Base-by-base conservation (phyloP, 2,329 filamentous ascomycete species). In the Colletotrichum horii region DNA sequence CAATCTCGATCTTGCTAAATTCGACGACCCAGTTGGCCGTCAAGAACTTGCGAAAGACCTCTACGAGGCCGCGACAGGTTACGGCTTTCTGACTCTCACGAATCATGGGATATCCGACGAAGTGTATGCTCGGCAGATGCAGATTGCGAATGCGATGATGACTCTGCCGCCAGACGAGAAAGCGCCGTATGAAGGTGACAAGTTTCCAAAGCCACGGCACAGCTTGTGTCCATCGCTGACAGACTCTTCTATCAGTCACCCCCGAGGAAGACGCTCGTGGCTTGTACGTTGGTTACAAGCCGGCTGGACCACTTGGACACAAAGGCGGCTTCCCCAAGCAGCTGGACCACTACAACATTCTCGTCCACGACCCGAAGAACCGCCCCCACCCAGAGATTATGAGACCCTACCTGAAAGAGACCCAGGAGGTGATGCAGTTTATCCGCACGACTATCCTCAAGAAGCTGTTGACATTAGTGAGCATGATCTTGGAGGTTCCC, bases 401-500 rank as follows among this genome's bases (percentile, higher is more conserved):
- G 55, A 58, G 55, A 11, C 58, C 58, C 3, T 77, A 78, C 66
- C 62, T 79, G 15, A 66, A 78, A 11, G 79, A 81, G 64, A 79
- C 77, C 8, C 68, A 79, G 16, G 72, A 81, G 16, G 78, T 81
- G 3, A 81, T 82, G 76, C 75, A 77, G 26, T 78, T 78, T 24
- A 79, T 82, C 30, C 78, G 80, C 26, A 76, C 74, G 67, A 78
- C 80, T 34, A 80, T 81, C 38, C 77, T 80, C 14, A 72, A 70
- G 24, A 85, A 84, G 75, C 79, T 85, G 11, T 83, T 86, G 58
- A 83, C 78, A 15, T 80, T 86, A 11, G 82, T 85, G 56, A 82
- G 83, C 24, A 82, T 84, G 76, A 83, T 84, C 28, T 77, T 86
- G 3, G 83, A 85, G 65, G 75, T 86, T 2, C 84, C 84, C 2